Conservation (phyloP, 2,329 filamentous ascomycete species). For the Biscogniauxia mediterranea region DNA sequence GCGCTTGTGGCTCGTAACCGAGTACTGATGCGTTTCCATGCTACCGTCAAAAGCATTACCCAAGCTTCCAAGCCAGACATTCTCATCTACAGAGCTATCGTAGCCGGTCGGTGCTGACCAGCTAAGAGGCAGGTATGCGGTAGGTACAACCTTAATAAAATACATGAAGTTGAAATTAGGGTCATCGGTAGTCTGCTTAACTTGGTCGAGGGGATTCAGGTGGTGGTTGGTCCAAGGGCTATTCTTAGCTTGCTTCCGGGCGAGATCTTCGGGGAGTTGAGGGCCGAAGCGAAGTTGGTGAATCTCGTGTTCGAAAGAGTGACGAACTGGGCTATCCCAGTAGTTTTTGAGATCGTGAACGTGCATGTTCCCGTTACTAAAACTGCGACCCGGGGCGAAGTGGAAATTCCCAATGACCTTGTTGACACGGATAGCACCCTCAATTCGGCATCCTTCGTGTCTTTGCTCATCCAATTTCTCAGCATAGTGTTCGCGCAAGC, state of each 20-base stretch:
- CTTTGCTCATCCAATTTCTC: conserved; percentile 86
- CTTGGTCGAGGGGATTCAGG: conserved; percentile 83
- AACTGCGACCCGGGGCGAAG: conserved; percentile 91
- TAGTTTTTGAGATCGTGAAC: conserved; percentile 98
- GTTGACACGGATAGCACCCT: conserved; percentile 90
- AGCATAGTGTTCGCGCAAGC: conserved; percentile 88
- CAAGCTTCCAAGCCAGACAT: conserved; percentile 64
- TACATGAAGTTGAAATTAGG: conserved; percentile 97
- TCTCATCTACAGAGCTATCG: conserved; percentile 43
- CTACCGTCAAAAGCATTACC: conserved; percentile 70
- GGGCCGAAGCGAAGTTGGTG: conserved; percentile 92
- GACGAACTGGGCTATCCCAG: conserved; percentile 70
- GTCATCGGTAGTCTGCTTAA: conserved; percentile 73
- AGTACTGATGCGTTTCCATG: conserved; percentile 97
- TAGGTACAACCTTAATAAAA: conserved; percentile 97
- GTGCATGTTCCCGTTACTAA: conserved; percentile 95
- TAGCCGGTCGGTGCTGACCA: conserved; percentile 56
- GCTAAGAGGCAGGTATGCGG: conserved; percentile 87
- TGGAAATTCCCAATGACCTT: conserved; percentile 99
- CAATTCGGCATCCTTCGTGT: conserved; percentile 89
- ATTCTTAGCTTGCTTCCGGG: conserved; percentile 52
- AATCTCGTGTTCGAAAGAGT: conserved; percentile 87
- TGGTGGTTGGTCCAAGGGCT: conserved; percentile 84
- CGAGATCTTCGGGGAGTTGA: conserved; percentile 73
- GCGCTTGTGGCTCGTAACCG: conserved; percentile 93